phyloP scores from a whole-genome alignment of 2,329 filamentous ascomycete species.

The Scopulariopsis brevicaulis region DNA sequence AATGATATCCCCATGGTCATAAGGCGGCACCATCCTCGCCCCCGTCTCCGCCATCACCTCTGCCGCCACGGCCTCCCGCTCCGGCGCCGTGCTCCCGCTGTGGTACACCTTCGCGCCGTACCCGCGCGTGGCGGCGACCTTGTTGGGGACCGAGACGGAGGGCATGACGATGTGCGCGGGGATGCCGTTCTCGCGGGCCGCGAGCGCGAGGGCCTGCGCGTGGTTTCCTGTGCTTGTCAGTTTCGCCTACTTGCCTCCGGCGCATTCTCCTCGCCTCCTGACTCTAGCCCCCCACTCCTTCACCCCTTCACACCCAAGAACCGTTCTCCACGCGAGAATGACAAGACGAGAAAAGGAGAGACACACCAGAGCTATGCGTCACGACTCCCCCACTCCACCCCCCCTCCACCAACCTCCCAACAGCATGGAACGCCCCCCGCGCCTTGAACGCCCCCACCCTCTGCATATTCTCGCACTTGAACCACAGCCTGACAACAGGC shows the following conservation, averaged over 20 bases:
- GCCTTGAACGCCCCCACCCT: conserved; percentile 88
- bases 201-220: conserved; percentile 82
- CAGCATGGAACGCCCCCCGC: conserved; percentile 79
- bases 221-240: conserved; percentile 60
- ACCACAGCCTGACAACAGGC: conserved; percentile 66
- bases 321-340: neutral
- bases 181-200: conserved; percentile 61
- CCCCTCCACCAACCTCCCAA: conserved; percentile 56
- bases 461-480: conserved; percentile 95
- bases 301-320: too few species aligned
- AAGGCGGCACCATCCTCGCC: conserved; percentile 75
- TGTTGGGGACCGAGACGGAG: conserved; percentile 68
- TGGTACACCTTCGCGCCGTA: conserved; percentile 74
- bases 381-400: conserved; percentile 61
- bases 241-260: neutral
- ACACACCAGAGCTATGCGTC: conserved; percentile 76
- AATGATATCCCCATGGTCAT: conserved; percentile 86
- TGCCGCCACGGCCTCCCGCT: conserved; percentile 69
- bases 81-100: conserved; percentile 66
- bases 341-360: neutral
- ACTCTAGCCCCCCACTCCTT: neutral
- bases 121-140: conserved; percentile 70
- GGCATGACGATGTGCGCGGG: conserved; percentile 91
- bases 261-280: too few species aligned
- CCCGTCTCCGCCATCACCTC: conserved; percentile 60